Percentiles rank a stretch among this genome's conserved stretches.
Conservation (phyloP, 305 asterid species). For the Euphrasia arctica region DNA sequence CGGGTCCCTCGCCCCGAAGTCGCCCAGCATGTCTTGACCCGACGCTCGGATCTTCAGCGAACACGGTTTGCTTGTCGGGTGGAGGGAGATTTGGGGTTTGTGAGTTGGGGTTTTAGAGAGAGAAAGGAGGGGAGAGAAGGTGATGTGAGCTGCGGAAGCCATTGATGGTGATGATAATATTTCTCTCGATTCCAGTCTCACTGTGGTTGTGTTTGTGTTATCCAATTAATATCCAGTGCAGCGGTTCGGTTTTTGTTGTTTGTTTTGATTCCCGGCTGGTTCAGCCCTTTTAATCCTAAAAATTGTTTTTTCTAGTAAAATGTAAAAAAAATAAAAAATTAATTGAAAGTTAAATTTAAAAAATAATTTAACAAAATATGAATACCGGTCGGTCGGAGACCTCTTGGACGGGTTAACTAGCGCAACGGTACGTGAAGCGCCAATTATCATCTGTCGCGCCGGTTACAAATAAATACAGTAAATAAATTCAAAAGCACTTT, state of each 20-base stretch:
- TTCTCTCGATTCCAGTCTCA: neutral
- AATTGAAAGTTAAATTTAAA: too few species aligned
- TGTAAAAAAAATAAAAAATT: too few species aligned
- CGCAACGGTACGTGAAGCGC: too few species aligned
- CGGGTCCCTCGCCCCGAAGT: neutral
- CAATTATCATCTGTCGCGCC: conserved; percentile 5
- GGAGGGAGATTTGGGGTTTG: neutral
- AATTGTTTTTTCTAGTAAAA: too few species aligned
- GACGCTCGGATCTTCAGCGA: neutral
- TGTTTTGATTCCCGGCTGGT: too few species aligned
- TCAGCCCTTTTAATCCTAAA: too few species aligned
- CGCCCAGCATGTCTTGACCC: neutral
- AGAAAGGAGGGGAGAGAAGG: neutral
- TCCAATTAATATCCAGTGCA: too few species aligned
- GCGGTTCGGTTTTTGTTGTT: too few species aligned
- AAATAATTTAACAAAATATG: too few species aligned
- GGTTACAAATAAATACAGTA: neutral
- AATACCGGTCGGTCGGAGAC: too few species aligned
- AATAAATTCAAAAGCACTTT: neutral
- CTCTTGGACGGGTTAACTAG: too few species aligned
- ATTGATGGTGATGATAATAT: neutral
- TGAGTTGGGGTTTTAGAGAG: neutral
- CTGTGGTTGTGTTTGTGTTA: neutral
- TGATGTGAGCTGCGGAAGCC: neutral
- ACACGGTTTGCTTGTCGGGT: neutral